Percentiles rank a stretch among this genome's conserved stretches.
These are phyloP conservation scores for Adenanthera pavonina DNA, from an alignment of 306 rosid genomes.

Conservation along the genomic window DNA sequence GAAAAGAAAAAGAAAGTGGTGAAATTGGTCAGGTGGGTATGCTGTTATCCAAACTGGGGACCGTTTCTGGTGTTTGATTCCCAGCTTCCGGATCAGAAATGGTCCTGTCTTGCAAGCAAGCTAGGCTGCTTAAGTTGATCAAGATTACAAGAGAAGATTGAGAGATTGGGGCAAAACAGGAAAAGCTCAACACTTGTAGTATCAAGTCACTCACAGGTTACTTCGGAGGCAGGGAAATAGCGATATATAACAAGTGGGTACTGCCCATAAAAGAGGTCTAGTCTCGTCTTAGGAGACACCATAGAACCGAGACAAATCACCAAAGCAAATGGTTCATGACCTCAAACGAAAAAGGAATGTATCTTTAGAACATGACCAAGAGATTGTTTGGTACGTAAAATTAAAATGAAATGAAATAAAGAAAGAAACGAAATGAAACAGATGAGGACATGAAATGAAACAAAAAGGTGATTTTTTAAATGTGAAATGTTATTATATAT, in stretches of 20 bases:
- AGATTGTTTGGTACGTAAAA: too few species aligned
- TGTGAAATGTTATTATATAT: too few species aligned
- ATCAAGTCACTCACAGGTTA: background rate
- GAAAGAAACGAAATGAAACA: too few species aligned
- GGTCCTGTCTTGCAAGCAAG: slow-evolving; percentile 42
- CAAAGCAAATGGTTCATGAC: background rate
- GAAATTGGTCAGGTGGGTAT: slow-evolving; percentile 41
- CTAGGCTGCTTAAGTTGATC: background rate
- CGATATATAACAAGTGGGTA: slow-evolving; percentile 40
- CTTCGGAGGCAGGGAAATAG: slow-evolving; percentile 2
- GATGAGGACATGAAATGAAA: too few species aligned
- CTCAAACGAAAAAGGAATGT: background rate
- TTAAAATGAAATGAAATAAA: too few species aligned
- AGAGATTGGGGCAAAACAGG: slow-evolving; percentile 8
- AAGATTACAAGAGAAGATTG: slow-evolving; percentile 29
- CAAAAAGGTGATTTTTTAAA: too few species aligned
- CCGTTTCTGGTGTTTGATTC: slow-evolving; percentile 49
- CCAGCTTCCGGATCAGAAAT: slow-evolving; percentile 50
- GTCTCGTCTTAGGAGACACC: background rate
- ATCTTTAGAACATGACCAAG: background rate
- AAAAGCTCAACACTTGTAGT: background rate
- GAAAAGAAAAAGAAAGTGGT: slow-evolving; percentile 38
- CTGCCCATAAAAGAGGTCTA: slow-evolving; percentile 39
- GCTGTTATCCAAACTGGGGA: slow-evolving; percentile 55
- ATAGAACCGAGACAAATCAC: background rate